Percentiles rank a stretch among this genome's conserved stretches.
Evolutionary conservation across 2,329 filamentous ascomycete species (phyloP).

Genomic region (Orbilia javanica): DNA sequence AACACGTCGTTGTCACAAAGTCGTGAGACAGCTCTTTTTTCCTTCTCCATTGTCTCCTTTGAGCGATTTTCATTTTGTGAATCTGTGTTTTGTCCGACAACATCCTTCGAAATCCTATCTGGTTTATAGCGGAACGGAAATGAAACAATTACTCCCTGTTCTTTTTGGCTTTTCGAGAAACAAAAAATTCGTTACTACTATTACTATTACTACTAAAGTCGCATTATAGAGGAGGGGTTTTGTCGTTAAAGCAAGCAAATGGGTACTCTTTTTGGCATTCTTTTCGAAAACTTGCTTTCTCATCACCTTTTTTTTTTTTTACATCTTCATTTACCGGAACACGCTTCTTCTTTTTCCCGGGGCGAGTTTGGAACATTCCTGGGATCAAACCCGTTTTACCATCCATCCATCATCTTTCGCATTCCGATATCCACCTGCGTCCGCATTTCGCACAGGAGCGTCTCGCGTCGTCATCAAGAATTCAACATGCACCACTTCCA

Average conservation of each 20-base stretch:
- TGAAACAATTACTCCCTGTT: slow-evolving; percentile 35
- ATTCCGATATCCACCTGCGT: slow-evolving; percentile 14
- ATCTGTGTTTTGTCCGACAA: slow-evolving; percentile 32
- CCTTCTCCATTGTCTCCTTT: slow-evolving; percentile 4
- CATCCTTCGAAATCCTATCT: slow-evolving; percentile 48
- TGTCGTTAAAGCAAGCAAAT: slow-evolving; percentile 57
- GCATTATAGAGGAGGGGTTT: slow-evolving; percentile 57
- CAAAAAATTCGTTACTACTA: slow-evolving; percentile 17
- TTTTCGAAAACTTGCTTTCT: slow-evolving; percentile 27
- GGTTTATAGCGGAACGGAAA: slow-evolving; percentile 56
- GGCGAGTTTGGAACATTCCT: slow-evolving; percentile 55
- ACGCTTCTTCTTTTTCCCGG: slow-evolving; percentile 17
- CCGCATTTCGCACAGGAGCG: slow-evolving; percentile 31
- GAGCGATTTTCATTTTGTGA: slow-evolving; percentile 23
- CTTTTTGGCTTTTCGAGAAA: slow-evolving; percentile 22
- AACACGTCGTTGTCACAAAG: slow-evolving; percentile 48
- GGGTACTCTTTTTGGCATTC: slow-evolving; percentile 46
- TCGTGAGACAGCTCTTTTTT: slow-evolving; percentile 41
- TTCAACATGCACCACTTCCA: slow-evolving; percentile 29
- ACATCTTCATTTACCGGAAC: slow-evolving; percentile 31
- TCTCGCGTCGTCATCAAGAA: slow-evolving; percentile 4
- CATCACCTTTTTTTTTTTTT: slow-evolving; percentile 13
- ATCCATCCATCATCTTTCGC: slow-evolving; percentile 1
- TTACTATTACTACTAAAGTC: slow-evolving; percentile 36
- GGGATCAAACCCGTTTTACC: slow-evolving; percentile 45